Evolutionary conservation across 208 protist species (phyloP), one percentile per base, ranked within the genome.

Genomic region (Phytomonas sp.): DNA sequence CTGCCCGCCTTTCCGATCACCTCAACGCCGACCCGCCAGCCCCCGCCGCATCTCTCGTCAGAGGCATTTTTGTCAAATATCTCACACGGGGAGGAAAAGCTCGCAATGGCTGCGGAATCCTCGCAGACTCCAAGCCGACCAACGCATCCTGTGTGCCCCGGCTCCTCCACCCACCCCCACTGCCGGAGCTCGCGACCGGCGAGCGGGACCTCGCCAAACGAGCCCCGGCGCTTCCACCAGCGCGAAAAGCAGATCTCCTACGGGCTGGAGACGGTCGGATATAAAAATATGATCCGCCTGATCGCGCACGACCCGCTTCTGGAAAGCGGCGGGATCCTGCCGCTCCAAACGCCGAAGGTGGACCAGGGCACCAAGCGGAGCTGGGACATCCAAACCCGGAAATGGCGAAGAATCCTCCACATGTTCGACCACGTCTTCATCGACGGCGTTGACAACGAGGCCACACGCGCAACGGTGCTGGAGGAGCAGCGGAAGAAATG

Each of bases 371-470:
- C 85, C 77, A 94, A 94, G 66, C 82, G 89, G 5, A 56, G 70
- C n/a, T 94, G 89, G 89, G 89, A 94, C 70, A 80, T 94, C 30
- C 82, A 82, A 60, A 70, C 91, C 26, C 84, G 89, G 33, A 94
- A 94, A 76, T 94, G 89, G 87, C 87, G 89, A 7, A 71, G 89
- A 37, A 87, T 85, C 62, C 74, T 94, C 40, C 89, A 94, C 81
- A 92, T 94, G 89, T 94, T 94, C 75, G 89, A 94, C 79, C 83
- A 74, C 69, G 87, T 93, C 14, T 94, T 86, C 80, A 89, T 94
- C 70, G 85, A 92, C 68, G 87, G 77, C 60, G 78, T 87, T 29
- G 81, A 90, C 78, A 75, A 84, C 60, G 81, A 84, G 34, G 62
- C 60, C 45, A 74, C 66, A 19, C 71, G 67, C 40, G 61, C 56